phyloP scores from a whole-genome alignment of 441 rosid genomes.

The Francoa sonchifolia region DNA sequence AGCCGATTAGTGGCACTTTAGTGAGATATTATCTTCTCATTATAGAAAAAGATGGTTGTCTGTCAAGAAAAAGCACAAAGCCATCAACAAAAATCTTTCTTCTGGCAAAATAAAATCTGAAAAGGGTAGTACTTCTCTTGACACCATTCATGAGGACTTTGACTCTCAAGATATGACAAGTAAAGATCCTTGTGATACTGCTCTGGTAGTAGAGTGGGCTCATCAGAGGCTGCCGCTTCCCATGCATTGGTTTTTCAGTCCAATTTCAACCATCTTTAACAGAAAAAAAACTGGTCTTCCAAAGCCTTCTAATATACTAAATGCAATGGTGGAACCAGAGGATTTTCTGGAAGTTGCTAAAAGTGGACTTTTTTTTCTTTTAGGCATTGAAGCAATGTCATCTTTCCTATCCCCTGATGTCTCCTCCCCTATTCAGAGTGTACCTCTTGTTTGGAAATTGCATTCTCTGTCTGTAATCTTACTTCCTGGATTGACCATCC shows the following conservation, averaged over 20 bases:
- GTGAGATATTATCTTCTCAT: conserved; percentile 48
- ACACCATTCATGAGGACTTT: conserved; percentile 66
- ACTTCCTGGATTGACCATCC: conserved; percentile 59
- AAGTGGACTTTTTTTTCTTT: conserved; percentile 70
- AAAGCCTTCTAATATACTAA: conserved; percentile 13
- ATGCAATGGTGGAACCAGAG: conserved; percentile 18
- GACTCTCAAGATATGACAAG: conserved; percentile 30
- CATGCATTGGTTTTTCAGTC: conserved; percentile 83
- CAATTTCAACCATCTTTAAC: conserved; percentile 39
- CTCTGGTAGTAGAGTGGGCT: conserved; percentile 56
- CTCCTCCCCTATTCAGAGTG: conserved; percentile 37
- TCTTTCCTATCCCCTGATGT: conserved; percentile 21
- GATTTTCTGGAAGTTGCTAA: conserved; percentile 44
- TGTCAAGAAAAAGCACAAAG: conserved; percentile 42
- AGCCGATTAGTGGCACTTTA: no score
- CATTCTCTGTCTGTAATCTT: conserved; percentile 66
- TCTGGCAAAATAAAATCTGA: conserved; percentile 14
- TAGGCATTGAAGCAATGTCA: conserved; percentile 69
- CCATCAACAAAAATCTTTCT: conserved; percentile 12
- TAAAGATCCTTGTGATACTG: conserved; percentile 19
- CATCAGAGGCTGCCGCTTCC: conserved; percentile 84
- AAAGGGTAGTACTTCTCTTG: conserved; percentile 30
- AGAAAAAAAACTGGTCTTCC: conserved; percentile 22
- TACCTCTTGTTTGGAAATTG: conserved; percentile 67
- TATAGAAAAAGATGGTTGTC: conserved; percentile 59